Evolutionary conservation across 352 stramenopile species (phyloP).

Genomic region (Phytophthora colocasiae): DNA sequence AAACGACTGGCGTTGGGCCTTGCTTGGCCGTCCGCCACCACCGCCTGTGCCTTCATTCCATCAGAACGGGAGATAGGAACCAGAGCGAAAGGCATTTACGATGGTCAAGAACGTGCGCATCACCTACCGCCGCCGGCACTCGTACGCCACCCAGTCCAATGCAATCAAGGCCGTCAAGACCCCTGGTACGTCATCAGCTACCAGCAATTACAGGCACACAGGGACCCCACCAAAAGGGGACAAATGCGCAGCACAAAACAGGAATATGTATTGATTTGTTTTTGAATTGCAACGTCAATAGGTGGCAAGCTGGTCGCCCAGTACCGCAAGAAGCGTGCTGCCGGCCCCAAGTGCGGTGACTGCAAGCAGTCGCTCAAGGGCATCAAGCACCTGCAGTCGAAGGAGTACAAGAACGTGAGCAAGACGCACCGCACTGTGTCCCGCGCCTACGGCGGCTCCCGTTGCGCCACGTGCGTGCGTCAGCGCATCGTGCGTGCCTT

Average conservation of each 20-base stretch:
- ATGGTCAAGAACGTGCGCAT: constrained; percentile 96
- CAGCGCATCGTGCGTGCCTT: constrained; percentile 98
- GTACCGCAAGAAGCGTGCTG: constrained; percentile 95
- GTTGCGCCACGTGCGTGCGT: constrained; percentile 94
- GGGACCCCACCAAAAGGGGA: background rate
- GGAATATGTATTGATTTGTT: constrained; percentile 10
- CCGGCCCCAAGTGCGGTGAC: constrained; percentile 96
- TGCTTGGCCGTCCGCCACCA: constrained; percentile 27
- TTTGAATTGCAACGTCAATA: constrained; percentile 21
- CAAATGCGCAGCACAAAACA: background rate
- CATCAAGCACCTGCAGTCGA: constrained; percentile 87
- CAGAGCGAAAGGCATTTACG: constrained; percentile 56
- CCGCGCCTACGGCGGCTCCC: constrained; percentile 96
- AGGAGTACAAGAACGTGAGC: constrained; percentile 85
- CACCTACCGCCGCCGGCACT: constrained; percentile 96
- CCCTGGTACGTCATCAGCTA: constrained; percentile 82
- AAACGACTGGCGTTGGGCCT: constrained; percentile 65
- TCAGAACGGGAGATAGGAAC: constrained; percentile 78
- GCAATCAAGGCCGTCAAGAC: constrained; percentile 95
- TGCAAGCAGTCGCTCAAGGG: constrained; percentile 93
- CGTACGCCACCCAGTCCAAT: constrained; percentile 97
- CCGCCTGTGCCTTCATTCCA: constrained; percentile 48
- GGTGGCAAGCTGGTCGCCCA: constrained; percentile 93
- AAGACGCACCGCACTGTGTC: constrained; percentile 95
- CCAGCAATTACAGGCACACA: constrained; percentile 7